phyloP scores from a whole-genome alignment of 345 rosid genomes.

The Ceriops tagal region DNA sequence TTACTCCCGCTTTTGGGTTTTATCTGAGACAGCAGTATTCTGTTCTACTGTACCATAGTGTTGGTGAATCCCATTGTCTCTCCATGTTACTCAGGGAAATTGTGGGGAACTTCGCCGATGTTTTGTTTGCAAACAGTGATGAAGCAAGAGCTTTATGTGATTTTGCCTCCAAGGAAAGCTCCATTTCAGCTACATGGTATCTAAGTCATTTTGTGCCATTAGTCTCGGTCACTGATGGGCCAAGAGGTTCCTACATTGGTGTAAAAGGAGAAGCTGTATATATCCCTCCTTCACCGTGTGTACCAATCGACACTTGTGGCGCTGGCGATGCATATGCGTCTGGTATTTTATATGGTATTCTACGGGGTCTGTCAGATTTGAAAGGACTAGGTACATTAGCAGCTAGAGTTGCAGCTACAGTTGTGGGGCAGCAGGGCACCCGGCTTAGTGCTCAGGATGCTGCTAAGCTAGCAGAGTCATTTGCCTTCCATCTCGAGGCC shows the following conservation, averaged over 20 bases:
- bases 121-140: constrained; percentile 77
- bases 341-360: constrained; percentile 75
- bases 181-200: constrained; percentile 71
- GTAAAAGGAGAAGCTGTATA: constrained; percentile 94
- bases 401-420: constrained; percentile 82
- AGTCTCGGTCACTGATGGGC: constrained; percentile 88
- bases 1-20: too few relatives aligned
- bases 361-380: constrained; percentile 66
- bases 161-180: constrained; percentile 64
- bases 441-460: constrained; percentile 80
- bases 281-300: constrained; percentile 81
- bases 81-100: constrained; percentile 59
- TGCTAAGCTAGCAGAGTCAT: constrained; percentile 55
- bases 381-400: constrained; percentile 84
- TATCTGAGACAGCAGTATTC: not conserved
- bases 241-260: constrained; percentile 83
- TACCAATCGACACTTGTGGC: constrained; percentile 85
- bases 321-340: constrained; percentile 98
- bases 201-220: constrained; percentile 87
- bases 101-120: constrained; percentile 71
- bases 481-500: constrained; percentile 39
- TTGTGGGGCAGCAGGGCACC: constrained; percentile 91
- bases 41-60: not conserved
- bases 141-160: constrained; percentile 91
- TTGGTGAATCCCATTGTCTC: not conserved